phyloP scores from a whole-genome alignment of 2,329 filamentous ascomycete species.

The Didymella lethalis region DNA sequence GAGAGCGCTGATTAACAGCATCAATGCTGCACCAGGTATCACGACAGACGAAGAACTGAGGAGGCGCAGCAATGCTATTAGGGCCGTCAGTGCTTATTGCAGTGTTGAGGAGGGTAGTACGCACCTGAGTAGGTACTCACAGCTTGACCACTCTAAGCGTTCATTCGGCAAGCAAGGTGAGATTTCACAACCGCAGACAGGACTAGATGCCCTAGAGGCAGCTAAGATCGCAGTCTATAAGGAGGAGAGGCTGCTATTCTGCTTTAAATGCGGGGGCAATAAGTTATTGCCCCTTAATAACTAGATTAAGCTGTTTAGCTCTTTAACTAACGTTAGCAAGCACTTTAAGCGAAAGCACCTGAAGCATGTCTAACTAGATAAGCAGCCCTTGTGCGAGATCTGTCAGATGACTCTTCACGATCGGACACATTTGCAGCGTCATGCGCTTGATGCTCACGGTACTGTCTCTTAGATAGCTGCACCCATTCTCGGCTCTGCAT shows the following conservation, averaged over 20 bases:
- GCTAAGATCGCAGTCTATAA: not conserved
- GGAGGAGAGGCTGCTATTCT: not conserved
- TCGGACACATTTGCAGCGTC: not conserved
- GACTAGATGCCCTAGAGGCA: not conserved
- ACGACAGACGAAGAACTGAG: not conserved
- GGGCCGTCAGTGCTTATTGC: constrained; percentile 21
- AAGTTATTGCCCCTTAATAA: not conserved
- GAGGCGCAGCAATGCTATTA: not conserved
- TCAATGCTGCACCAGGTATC: not conserved
- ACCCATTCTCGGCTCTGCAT: too few species aligned
- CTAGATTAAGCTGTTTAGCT: not conserved
- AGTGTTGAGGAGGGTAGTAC: constrained; percentile 15
- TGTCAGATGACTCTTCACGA: not conserved
- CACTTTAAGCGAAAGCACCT: not conserved
- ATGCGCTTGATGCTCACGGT: not conserved
- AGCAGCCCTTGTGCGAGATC: too few species aligned
- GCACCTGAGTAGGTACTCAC: not conserved
- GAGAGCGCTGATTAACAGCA: not conserved
- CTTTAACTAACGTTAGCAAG: not conserved
- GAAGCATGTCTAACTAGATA: not conserved
- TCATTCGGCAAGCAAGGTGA: not conserved
- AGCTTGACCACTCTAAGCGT: not conserved
- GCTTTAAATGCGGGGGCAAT: not conserved
- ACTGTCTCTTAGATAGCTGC: not conserved
- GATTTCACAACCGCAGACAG: not conserved